phyloP scores from a whole-genome alignment of 306 rosid species.

The Sicyos baderoa region DNA sequence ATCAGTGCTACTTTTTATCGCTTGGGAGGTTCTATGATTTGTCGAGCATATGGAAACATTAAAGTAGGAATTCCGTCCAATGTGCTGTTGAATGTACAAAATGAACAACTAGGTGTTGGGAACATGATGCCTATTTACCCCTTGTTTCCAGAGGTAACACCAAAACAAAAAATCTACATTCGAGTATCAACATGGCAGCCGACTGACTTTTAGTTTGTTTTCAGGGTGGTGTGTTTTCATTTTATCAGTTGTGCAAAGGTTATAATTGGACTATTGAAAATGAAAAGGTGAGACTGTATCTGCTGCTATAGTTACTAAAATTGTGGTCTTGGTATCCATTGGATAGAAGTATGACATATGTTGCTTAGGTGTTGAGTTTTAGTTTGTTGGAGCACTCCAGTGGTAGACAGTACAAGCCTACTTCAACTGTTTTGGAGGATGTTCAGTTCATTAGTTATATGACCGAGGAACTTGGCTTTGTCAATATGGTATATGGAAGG shows the following conservation, averaged over 20 bases:
- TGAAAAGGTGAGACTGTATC: slow-evolving; percentile 47
- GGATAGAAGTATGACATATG: slow-evolving; percentile 20
- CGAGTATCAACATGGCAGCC: neutral
- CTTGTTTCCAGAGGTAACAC: slow-evolving; percentile 62
- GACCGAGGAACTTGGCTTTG: slow-evolving; percentile 56
- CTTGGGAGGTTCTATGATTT: slow-evolving; percentile 42
- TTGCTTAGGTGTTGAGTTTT: slow-evolving; percentile 65
- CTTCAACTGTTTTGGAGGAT: slow-evolving; percentile 33
- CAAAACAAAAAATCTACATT: slow-evolving; percentile 10
- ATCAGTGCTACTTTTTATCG: slow-evolving; percentile 50
- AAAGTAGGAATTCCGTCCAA: slow-evolving; percentile 69
- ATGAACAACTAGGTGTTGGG: slow-evolving; percentile 76
- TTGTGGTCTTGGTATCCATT: neutral
- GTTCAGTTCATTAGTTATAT: slow-evolving; percentile 36
- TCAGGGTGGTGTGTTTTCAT: slow-evolving; percentile 78
- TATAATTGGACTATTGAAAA: slow-evolving; percentile 85
- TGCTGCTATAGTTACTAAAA: neutral
- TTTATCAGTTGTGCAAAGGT: slow-evolving; percentile 78
- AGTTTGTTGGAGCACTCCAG: slow-evolving; percentile 31
- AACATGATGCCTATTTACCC: slow-evolving; percentile 76
- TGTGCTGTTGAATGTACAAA: slow-evolving; percentile 59
- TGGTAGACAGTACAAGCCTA: slow-evolving; percentile 30
- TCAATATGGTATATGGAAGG: slow-evolving; percentile 79
- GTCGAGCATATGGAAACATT: slow-evolving; percentile 54
- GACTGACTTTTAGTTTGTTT: slow-evolving; percentile 22